These are phyloP conservation scores for Striga asiatica DNA, from an alignment of 257 asterid genomes.

Conservation along the genomic window DNA sequence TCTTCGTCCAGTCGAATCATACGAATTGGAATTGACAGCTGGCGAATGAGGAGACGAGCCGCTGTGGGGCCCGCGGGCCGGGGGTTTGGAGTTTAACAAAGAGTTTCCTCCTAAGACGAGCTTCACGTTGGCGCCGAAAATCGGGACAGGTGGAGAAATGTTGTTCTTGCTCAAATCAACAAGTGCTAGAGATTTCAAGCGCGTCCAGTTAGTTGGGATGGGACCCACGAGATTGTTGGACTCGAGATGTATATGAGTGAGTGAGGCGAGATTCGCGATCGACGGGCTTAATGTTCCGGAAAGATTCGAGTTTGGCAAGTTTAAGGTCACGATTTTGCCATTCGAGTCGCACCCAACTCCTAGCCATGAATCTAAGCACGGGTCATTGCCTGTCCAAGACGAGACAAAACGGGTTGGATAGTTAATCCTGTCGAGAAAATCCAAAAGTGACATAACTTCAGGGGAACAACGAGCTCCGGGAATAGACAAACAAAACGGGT, in stretches of 20 bases:
- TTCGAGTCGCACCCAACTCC: constrained; percentile 55
- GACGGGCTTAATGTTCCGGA: constrained; percentile 65
- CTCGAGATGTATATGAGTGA: constrained; percentile 37
- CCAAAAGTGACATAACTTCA: constrained; percentile 54
- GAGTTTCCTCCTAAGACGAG: constrained; percentile 47
- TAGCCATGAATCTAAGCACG: constrained; percentile 52
- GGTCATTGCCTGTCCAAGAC: constrained; percentile 70
- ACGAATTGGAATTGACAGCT: constrained; percentile 9
- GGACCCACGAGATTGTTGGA: constrained; percentile 57
- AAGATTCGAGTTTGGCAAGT: constrained; percentile 48
- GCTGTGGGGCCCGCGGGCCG: not conserved
- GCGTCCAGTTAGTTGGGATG: constrained; percentile 53
- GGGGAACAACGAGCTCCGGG: constrained; percentile 48
- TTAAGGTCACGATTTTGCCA: constrained; percentile 35
- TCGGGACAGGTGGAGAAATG: constrained; percentile 61
- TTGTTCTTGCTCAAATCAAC: constrained; percentile 62
- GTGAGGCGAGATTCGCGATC: constrained; percentile 47
- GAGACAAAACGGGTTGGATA: constrained; percentile 57
- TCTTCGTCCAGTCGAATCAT: constrained; percentile 17
- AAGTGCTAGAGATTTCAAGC: constrained; percentile 42
- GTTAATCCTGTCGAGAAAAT: constrained; percentile 67
- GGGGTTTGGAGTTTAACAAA: constrained; percentile 25
- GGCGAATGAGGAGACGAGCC: constrained; percentile 12
- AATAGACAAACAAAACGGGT: constrained; percentile 45
- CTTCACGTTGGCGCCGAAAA: constrained; percentile 31